Conservation (phyloP, 139 green algal genomes). For the Haematococcus lacustris region DNA sequence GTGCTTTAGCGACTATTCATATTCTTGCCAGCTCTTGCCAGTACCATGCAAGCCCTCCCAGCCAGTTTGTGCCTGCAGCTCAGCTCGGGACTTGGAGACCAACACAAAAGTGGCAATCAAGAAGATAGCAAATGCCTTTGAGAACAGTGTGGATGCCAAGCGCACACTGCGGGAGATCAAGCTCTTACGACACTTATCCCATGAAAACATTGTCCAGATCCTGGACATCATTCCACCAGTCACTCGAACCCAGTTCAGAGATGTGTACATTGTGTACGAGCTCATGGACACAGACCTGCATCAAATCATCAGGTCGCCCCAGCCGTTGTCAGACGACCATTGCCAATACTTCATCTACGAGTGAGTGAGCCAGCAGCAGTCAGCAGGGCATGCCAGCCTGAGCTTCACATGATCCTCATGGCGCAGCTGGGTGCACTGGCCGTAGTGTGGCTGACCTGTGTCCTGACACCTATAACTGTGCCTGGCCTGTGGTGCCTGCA, state of each 20-base stretch:
- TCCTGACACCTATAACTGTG: too few relatives aligned
- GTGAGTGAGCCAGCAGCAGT: too few relatives aligned
- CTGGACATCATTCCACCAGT: conserved; percentile 59
- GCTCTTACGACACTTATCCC: conserved; percentile 66
- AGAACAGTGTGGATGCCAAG: conserved; percentile 88
- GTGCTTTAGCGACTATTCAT: too few relatives aligned
- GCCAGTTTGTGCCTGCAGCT: conserved; percentile 30
- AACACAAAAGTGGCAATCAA: conserved; percentile 86
- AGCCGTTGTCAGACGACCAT: conserved; percentile 92
- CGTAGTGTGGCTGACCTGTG: too few relatives aligned
- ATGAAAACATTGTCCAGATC: conserved; percentile 67
- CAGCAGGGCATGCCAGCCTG: too few relatives aligned
- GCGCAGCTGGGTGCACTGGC: too few relatives aligned
- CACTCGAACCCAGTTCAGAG: conserved; percentile 47
- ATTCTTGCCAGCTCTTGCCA: not conserved
- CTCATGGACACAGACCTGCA: conserved; percentile 99
- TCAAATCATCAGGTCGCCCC: conserved; percentile 95
- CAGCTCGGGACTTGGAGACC: conserved; percentile 37
- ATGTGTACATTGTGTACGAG: conserved; percentile 97
- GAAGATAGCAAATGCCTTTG: conserved; percentile 93
- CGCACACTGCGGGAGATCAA: conserved; percentile 93
- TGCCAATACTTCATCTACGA: conserved; percentile 90
- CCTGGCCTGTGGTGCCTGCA: too few relatives aligned
- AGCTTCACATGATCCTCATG: too few relatives aligned
- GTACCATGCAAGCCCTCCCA: not conserved